phyloP scores from a whole-genome alignment of 495 filamentous ascomycete species.

The Xylaria acuta region DNA sequence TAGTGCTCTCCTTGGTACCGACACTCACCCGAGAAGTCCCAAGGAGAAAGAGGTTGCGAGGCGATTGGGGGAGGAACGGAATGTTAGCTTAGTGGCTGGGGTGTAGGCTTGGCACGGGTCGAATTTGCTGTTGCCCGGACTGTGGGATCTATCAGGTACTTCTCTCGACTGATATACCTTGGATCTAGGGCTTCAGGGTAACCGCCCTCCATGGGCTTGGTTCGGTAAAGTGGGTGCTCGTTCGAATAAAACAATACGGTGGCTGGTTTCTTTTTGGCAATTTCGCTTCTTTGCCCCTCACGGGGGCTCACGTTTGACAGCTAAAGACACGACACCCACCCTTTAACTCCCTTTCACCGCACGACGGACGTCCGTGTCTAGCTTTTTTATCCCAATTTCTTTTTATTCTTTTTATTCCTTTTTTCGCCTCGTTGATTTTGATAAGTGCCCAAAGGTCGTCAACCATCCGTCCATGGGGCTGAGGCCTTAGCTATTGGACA shows the following conservation, averaged over 20 bases:
- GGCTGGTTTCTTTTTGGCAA: neutral
- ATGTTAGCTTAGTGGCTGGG: constrained; percentile 27
- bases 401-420: neutral
- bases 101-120: constrained; percentile 4
- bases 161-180: neutral
- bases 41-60: constrained; percentile 61
- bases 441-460: neutral
- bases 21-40: constrained; percentile 58
- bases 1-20: constrained; percentile 60
- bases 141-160: neutral
- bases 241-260: constrained; percentile 3
- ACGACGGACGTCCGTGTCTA: neutral
- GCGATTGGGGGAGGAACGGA: constrained; percentile 53
- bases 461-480: neutral
- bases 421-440: constrained; percentile 4
- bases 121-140: neutral
- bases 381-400: neutral
- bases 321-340: neutral
- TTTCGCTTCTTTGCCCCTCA: constrained; percentile 16
- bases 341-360: neutral
- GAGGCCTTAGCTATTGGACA: neutral
- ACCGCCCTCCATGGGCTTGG: neutral
- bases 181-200: neutral
- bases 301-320: neutral
- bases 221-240: neutral